Base-by-base conservation (phyloP, 2,329 filamentous ascomycete species). In the Dothideomycetes sp. region DNA sequence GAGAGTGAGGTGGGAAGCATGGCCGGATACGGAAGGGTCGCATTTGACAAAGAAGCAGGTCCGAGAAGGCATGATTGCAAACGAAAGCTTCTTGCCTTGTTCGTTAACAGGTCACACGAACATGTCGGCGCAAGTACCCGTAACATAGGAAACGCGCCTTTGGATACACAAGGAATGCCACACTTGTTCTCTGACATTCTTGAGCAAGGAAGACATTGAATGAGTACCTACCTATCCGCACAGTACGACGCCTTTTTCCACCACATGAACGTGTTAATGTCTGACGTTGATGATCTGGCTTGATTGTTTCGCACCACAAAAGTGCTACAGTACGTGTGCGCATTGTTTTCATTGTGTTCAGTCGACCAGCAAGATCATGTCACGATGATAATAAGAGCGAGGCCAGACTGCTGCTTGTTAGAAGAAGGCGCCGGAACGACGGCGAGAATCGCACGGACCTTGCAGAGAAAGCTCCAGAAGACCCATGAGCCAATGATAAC, bases 151-250 rank as follows among this genome's bases (percentile, higher is more conserved):
- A 9, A 33, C 32, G 22, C 20, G 12, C 16, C 22, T 33, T 27
- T 31, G 29, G 22, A 22, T 13, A 17, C 29, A 40, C 29, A n/a
- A 40, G 37, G 37, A 40, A 40, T 40, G 37, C 16, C 15, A 32
- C 15, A 24, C 28, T 28, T 5, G n/a, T 29, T 29, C 10, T 33
- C 16, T 27, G 33, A 29, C 37, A 25, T 33, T 24, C 27, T 24
- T 11, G 12, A 7, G 22, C 22, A 7, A 24, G 22, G 22, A 7
- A n/a, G n/a, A n/a, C n/a, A n/a, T n/a, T n/a, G n/a, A n/a, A n/a
- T n/a, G n/a, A n/a, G n/a, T n/a, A n/a, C n/a, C n/a, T n/a, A n/a
- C n/a, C n/a, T n/a, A n/a, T n/a, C n/a, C n/a, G n/a, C n/a, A n/a
- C n/a, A n/a, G n/a, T n/a, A n/a, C n/a, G n/a, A n/a, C n/a, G n/a